Base-by-base conservation (phyloP, 345 rosid species). In the Linum trigynum region DNA sequence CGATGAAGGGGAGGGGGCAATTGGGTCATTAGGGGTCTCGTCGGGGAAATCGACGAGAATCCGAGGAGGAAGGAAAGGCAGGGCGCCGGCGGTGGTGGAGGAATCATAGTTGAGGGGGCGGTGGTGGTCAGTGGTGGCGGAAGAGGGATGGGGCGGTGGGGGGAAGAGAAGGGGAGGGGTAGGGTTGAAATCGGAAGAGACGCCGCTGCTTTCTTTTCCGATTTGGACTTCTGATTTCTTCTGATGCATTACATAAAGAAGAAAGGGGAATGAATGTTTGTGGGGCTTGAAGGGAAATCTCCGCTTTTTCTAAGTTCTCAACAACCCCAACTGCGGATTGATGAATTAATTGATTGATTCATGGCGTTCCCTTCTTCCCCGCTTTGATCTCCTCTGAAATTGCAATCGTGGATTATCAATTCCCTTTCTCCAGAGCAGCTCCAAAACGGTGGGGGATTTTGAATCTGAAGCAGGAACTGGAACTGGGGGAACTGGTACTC, bases 141-240 rank as follows among this genome's bases (percentile, higher is more conserved):
- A 64, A 41, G 32, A 35, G n/a, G 37, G 59, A 32, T 7, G 6
- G 15, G 38, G 6, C 11, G 5, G 4, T 12, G 65, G 68, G 15
- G 48, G 68, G 74, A 75, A 64, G 11, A 78, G 72, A 38, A 78
- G 77, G 42, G 83, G 83, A 4, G 89, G 91, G 40, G 83, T 78
- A 0, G 94, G 96, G 45, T 83, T 86, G 74, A 72, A 92, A 92
- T 84, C 98, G 95, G 95, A 92, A 86, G 98, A 89, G 91, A 92
- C 73, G 96, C 98, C 98, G 82, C 70, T 82, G 91, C 96, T 92
- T 85, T 92, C 98, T 87, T 80, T 92, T 84, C 98, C 96, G 98
- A 92, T 92, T 86, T 89, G 98, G 76, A 72, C 83, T 83, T 92
- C 96, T 67, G 98, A 92, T 84, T 87, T 92, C 92, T 92, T 92